Evolutionary conservation across 1,284 basidiomycete genomes (phyloP), one percentile per base, ranked within the genome.

Genomic region (Microstroma glucosiphilum): DNA sequence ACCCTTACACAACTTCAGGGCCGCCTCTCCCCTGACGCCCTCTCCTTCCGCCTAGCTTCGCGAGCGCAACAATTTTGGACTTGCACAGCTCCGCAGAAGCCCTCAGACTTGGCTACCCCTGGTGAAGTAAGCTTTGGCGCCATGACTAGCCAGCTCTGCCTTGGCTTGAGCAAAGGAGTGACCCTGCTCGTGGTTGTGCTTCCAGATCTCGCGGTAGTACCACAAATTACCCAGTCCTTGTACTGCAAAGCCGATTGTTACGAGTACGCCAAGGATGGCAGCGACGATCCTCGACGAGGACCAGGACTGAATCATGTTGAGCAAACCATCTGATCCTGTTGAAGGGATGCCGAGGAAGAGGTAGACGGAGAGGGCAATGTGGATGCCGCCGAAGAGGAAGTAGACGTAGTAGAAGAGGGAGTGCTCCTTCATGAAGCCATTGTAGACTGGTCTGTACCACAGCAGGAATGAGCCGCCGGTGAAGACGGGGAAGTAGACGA

Each of bases 301-400:
- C 56, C 17, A 79, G 23, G 61, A 86, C 66, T 86, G 83, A 69
- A 96, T 90, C 40, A 88, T 94, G 80, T 92, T 90, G 76, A 97
- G 90, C 55, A 98, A 83, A n/a, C 96, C 94, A 12, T 91, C 92
- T 46, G 90, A 91, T 26, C 94, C 94, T 49, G 93, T 96, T 63
- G 89, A 89, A 17, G 75, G 79, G 66, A 80, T 76, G 11, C 80
- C 77, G 41, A 80, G 69, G 25, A 79, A 71, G 56, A 73, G 65
- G 61, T 79, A 79, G 21, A 92, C 79, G 65, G 89, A 89, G 41
- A 43, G n/a, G n/a, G 90, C 82, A 62, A 97, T 83, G 81, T 98
- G 92, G 84, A 89, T 96, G 40, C 91, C 93, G 61, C 87, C 85
- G 81, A 97, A 97, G 81, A 96, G 86, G 83, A 94, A 94, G 49